These are phyloP conservation scores for Tetrahymena malaccensis DNA, from an alignment of 73 alveolate species.

Conservation along the genomic window DNA sequence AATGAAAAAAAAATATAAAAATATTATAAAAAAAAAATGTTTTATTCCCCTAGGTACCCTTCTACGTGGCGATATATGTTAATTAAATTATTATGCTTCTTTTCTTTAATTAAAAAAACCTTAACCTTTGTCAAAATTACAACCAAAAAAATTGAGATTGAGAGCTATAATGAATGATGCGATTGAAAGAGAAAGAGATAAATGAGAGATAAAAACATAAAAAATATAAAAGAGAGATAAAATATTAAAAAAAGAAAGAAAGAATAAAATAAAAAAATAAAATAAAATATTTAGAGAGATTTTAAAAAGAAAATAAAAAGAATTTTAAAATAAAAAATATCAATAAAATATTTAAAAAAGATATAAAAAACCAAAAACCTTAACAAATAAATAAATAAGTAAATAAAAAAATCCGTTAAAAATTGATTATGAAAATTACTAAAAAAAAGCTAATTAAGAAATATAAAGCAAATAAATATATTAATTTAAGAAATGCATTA, in stretches of 20 bases:
- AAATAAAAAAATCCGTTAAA: no score
- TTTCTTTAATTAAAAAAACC: background rate
- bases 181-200: background rate
- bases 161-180: background rate
- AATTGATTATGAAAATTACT: no score
- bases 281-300: background rate
- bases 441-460: no score
- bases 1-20: background rate
- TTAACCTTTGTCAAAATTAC: background rate
- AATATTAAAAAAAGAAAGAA: background rate
- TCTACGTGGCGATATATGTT: background rate
- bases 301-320: background rate
- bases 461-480: no score
- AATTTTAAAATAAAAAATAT: background rate
- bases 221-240: no score
- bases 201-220: background rate
- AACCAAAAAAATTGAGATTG: background rate
- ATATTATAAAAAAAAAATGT: background rate
- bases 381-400: no score
- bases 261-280: background rate
- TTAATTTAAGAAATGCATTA: no score
- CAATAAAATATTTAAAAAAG: background rate
- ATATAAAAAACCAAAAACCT: no score
- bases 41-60: background rate
- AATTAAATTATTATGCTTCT: background rate